phyloP scores from a whole-genome alignment of 805 yeast species.

The Spathaspora sp. region DNA sequence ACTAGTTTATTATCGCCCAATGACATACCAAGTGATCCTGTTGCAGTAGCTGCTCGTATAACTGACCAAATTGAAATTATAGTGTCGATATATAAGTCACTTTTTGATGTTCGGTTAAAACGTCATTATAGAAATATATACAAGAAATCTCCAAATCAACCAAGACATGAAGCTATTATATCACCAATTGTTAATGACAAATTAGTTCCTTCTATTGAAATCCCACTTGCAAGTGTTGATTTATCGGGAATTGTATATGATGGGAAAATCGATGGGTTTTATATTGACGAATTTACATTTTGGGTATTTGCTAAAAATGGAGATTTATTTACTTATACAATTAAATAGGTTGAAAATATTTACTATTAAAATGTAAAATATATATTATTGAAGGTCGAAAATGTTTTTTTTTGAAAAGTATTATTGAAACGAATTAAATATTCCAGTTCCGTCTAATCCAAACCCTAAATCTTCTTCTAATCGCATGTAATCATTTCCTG shows the following conservation, averaged over 20 bases:
- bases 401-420: not conserved
- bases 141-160: constrained; percentile 8
- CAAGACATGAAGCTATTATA: constrained; percentile 19
- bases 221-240: constrained; percentile 31
- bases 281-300: constrained; percentile 23
- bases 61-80: constrained; percentile 23
- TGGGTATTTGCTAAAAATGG: constrained; percentile 41
- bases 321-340: constrained; percentile 32
- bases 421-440: not conserved
- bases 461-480: constrained; percentile 44
- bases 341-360: constrained; percentile 3
- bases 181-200: constrained; percentile 37
- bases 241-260: constrained; percentile 28
- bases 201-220: constrained; percentile 35
- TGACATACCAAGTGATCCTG: not conserved
- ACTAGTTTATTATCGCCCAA: constrained; percentile 14
- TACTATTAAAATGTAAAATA: not conserved
- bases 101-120: constrained; percentile 31
- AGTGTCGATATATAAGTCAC: constrained; percentile 28
- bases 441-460: constrained; percentile 36
- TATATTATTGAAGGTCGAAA: not conserved
- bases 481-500: constrained; percentile 27
- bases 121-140: constrained; percentile 24
- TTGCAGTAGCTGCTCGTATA: not conserved
- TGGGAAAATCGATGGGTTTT: constrained; percentile 33